phyloP scores from a whole-genome alignment of 441 rosid species.

The Theobroma grandiflorum region DNA sequence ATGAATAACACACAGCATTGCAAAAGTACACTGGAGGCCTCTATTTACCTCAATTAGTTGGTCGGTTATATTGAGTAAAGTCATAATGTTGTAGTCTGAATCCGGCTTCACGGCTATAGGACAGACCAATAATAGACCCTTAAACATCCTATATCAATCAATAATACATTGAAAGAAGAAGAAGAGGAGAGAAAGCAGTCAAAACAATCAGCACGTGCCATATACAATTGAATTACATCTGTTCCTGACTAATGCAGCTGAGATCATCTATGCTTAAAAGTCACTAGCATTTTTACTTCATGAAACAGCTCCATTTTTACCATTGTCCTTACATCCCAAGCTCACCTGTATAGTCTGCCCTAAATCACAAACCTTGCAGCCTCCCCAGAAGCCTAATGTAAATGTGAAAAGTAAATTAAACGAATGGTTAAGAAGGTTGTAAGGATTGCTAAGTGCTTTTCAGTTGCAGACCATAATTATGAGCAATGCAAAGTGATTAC shows the following conservation, averaged over 20 bases:
- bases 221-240: neutral
- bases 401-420: conserved; percentile 10
- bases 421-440: neutral
- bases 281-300: neutral
- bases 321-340: neutral
- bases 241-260: neutral
- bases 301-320: neutral
- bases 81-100: no score
- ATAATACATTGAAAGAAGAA: neutral
- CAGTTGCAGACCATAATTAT: neutral
- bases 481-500: neutral
- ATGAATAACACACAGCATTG: no score
- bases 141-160: neutral
- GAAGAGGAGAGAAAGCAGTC: neutral
- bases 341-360: neutral
- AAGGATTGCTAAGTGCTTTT: neutral
- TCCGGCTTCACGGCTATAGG: no score
- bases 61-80: no score
- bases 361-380: conserved; percentile 23
- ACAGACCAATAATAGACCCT: neutral
- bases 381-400: conserved; percentile 15
- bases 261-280: neutral
- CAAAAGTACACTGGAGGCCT: no score
- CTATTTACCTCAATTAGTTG: no score
- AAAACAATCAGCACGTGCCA: neutral